Conservation (phyloP, 2,329 filamentous ascomycete genomes). For the Fusarium albidum region DNA sequence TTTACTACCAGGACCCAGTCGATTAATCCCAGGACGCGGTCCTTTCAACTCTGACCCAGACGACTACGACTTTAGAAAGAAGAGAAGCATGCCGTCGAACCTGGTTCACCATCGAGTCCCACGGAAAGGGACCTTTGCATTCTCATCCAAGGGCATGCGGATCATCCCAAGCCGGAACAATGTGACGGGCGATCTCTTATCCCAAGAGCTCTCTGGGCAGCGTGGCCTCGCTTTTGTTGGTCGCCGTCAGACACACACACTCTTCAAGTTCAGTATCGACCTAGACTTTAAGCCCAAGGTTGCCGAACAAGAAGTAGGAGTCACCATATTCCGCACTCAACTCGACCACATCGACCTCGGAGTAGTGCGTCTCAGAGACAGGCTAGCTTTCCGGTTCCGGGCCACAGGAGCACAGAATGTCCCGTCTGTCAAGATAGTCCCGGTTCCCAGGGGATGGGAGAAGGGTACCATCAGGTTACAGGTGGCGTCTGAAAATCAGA, state of each 20-base stretch:
- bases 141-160: conserved; percentile 5
- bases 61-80: conserved; percentile 2
- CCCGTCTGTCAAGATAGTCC: not conserved
- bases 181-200: not conserved
- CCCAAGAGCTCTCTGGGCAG: conserved; percentile 7
- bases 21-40: conserved; percentile 8
- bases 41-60: conserved; percentile 22
- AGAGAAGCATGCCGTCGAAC: conserved; percentile 3
- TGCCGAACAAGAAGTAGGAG: conserved; percentile 12
- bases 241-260: conserved; percentile 19
- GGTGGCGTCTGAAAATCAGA: conserved; percentile 12
- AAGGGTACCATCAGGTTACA: not conserved
- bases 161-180: conserved; percentile 21
- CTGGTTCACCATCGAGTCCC: conserved; percentile 24
- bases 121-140: not conserved
- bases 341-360: conserved; percentile 29
- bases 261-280: conserved; percentile 22
- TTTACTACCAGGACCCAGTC: conserved; percentile 5
- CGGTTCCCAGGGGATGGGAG: conserved; percentile 19
- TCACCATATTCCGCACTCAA: conserved; percentile 24
- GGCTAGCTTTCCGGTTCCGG: conserved; percentile 8
- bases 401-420: conserved; percentile 7
- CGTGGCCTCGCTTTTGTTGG: conserved; percentile 22
- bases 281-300: conserved; percentile 7
- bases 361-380: not conserved